Percentiles rank a stretch among this genome's conserved stretches.
phyloP scores from a whole-genome alignment of 306 rosid genomes.

The Macrotyloma uniflorum region DNA sequence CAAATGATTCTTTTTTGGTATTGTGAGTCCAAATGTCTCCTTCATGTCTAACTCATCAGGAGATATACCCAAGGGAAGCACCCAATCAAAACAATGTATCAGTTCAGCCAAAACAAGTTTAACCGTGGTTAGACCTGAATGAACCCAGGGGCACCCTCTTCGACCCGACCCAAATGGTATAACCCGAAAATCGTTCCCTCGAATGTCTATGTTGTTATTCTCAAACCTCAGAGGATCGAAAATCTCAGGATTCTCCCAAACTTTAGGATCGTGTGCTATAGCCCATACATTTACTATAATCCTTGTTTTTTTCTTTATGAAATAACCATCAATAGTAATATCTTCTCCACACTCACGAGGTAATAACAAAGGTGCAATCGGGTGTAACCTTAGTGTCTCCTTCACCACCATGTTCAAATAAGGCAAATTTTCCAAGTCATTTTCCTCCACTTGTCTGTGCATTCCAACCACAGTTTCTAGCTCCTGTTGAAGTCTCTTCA shows the following conservation, averaged over 20 bases:
- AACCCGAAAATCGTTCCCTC: slow-evolving; percentile 42
- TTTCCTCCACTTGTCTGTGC: slow-evolving; percentile 42
- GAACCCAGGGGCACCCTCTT: slow-evolving; percentile 47
- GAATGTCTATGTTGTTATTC: neutral
- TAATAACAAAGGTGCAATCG: slow-evolving; percentile 11
- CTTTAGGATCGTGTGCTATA: slow-evolving; percentile 38
- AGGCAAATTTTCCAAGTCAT: slow-evolving; percentile 33
- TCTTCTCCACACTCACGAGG: slow-evolving; percentile 38
- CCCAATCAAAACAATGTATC: slow-evolving; percentile 50
- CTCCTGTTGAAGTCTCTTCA: slow-evolving; percentile 46
- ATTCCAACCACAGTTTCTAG: slow-evolving; percentile 31
- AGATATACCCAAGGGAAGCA: slow-evolving; percentile 27
- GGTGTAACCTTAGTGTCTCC: slow-evolving; percentile 42
- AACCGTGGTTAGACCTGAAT: slow-evolving; percentile 32
- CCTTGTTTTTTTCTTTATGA: slow-evolving; percentile 33
- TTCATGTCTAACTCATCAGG: slow-evolving; percentile 40
- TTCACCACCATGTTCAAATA: slow-evolving; percentile 50
- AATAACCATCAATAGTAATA: slow-evolving; percentile 29
- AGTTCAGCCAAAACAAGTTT: slow-evolving; percentile 38
- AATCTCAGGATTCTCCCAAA: slow-evolving; percentile 32
- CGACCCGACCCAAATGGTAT: slow-evolving; percentile 54
- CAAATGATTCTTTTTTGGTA: slow-evolving; percentile 19
- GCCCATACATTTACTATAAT: slow-evolving; percentile 43
- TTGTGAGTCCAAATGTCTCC: slow-evolving; percentile 29
- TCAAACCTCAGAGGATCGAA: slow-evolving; percentile 44